A percentile compares a stretch with the other conserved stretches of the same genome.
These are phyloP conservation scores for Paraconiothyrium sp. DNA, from an alignment of 2,329 filamentous ascomycete genomes.

Conservation along the genomic window DNA sequence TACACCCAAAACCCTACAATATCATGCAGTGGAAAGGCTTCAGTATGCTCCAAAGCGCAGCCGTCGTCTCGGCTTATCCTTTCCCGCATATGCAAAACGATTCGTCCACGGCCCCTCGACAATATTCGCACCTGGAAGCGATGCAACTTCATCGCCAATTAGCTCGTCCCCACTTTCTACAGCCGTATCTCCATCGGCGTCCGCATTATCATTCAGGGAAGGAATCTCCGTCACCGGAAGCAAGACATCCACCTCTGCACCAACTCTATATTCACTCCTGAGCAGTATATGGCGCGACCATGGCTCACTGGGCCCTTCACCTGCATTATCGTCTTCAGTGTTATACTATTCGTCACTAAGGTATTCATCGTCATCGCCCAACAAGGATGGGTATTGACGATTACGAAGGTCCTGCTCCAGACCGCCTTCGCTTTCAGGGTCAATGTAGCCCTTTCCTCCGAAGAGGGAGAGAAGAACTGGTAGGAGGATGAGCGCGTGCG, in stretches of 20 bases:
- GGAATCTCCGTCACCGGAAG: background rate
- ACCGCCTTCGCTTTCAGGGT: conserved; percentile 86
- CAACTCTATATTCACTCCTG: background rate
- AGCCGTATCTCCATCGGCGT: background rate
- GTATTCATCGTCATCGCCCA: conserved; percentile 76
- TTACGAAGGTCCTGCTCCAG: conserved; percentile 88
- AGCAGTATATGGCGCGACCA: background rate
- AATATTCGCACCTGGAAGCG: background rate
- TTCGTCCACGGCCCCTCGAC: background rate
- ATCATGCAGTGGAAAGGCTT: background rate
- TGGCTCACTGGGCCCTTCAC: conserved; percentile 1
- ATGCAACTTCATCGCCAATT: background rate
- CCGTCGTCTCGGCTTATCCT: background rate
- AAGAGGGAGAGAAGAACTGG: conserved; percentile 87
- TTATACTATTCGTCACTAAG: conserved; percentile 57
- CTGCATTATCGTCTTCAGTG: background rate
- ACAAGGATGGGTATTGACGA: conserved; percentile 77
- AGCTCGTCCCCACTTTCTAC: background rate
- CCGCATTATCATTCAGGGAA: background rate
- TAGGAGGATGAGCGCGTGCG: conserved; percentile 89
- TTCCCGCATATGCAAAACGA: background rate
- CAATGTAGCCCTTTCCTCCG: conserved; percentile 85
- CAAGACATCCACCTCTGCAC: background rate
- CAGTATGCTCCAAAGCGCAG: background rate
- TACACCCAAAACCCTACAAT: background rate